A percentile compares a stretch with the other conserved stretches of the same genome.
These are phyloP conservation scores for Emmonsiellopsis sp. DNA, from an alignment of 2,329 filamentous ascomycete species.

Conservation along the genomic window DNA sequence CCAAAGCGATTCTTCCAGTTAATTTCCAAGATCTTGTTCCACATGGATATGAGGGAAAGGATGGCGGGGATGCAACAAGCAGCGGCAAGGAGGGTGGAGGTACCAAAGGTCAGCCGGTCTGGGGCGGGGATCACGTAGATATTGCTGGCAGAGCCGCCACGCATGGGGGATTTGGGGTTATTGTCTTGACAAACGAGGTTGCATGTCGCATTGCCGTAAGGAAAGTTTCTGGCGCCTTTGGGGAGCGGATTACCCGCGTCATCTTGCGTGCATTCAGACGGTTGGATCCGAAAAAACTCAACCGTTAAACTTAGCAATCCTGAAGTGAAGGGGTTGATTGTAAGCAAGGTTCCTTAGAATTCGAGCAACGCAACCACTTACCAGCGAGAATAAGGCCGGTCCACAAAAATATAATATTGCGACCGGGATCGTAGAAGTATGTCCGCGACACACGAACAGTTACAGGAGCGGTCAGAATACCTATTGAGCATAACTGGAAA, in stretches of 20 bases:
- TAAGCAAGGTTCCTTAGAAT: conserved; percentile 3
- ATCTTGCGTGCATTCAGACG: conserved; percentile 36
- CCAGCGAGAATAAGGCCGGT: conserved; percentile 52
- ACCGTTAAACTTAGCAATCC: conserved; percentile 53
- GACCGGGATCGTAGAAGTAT: conserved; percentile 55
- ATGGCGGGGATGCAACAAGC: conserved; percentile 59
- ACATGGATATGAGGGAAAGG: conserved; percentile 52
- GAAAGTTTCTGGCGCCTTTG: conserved; percentile 32
- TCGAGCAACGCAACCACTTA: conserved; percentile 20
- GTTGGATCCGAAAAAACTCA: conserved; percentile 52
- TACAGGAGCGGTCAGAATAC: conserved; percentile 54
- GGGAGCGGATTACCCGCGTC: conserved; percentile 31
- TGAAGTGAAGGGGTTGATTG: conserved; percentile 15
- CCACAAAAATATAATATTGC: conserved; percentile 61
- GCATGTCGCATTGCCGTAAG: conserved; percentile 38
- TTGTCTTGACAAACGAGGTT: conserved; percentile 37
- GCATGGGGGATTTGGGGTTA: conserved; percentile 48
- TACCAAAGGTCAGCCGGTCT: conserved; percentile 46
- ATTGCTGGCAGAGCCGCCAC: conserved; percentile 48
- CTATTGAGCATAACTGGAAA: conserved; percentile 59
- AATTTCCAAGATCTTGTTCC: conserved; percentile 54
- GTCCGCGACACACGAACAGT: conserved; percentile 54
- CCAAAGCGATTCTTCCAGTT: conserved; percentile 48
- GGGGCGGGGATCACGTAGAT: conserved; percentile 57
- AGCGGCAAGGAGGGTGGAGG: conserved; percentile 52